Evolutionary conservation across 164 flowering plant genomes (phyloP).

Genomic region (Akebia trifoliata): DNA sequence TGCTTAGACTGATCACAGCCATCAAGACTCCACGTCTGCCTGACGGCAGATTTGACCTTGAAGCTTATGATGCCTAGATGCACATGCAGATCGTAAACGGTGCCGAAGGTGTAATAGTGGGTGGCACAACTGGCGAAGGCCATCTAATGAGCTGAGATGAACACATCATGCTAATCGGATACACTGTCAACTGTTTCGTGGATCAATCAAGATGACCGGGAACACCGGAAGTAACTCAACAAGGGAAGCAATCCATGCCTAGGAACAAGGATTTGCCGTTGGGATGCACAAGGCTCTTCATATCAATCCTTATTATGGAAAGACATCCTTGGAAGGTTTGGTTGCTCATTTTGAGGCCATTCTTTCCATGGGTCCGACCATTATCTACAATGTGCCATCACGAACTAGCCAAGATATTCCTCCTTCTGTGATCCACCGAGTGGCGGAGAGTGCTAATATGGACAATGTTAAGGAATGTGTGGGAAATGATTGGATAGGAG

Average conservation of each 20-base stretch:
- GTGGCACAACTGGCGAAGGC: conserved; percentile 96
- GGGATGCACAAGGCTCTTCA: conserved; percentile 96
- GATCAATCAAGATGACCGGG: conserved; percentile 79
- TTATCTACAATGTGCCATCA: conserved; percentile 79
- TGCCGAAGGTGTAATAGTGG: conserved; percentile 77
- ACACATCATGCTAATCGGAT: conserved; percentile 93
- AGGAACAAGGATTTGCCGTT: conserved; percentile 90
- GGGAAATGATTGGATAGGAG: conserved; percentile 60
- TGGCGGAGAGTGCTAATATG: conserved; percentile 52
- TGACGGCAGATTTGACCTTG: conserved; percentile 87
- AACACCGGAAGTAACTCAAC: conserved; percentile 95
- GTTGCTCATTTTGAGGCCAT: conserved; percentile 64
- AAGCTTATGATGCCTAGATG: conserved; percentile 80
- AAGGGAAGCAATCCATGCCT: conserved; percentile 88
- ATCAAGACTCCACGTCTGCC: conserved; percentile 88
- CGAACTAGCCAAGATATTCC: conserved; percentile 91
- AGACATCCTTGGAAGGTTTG: conserved; percentile 76
- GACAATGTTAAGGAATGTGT: conserved; percentile 86
- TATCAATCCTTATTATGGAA: conserved; percentile 92
- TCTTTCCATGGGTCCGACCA: conserved; percentile 78
- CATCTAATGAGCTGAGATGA: conserved; percentile 97
- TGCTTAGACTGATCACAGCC: conserved; percentile 79
- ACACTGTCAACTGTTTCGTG: conserved; percentile 84
- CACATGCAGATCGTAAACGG: conserved; percentile 75
- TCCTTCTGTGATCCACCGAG: conserved; percentile 45